Evolutionary conservation across 2,329 filamentous ascomycete species (phyloP).

Genomic region (Phaeosphaeria sp.): DNA sequence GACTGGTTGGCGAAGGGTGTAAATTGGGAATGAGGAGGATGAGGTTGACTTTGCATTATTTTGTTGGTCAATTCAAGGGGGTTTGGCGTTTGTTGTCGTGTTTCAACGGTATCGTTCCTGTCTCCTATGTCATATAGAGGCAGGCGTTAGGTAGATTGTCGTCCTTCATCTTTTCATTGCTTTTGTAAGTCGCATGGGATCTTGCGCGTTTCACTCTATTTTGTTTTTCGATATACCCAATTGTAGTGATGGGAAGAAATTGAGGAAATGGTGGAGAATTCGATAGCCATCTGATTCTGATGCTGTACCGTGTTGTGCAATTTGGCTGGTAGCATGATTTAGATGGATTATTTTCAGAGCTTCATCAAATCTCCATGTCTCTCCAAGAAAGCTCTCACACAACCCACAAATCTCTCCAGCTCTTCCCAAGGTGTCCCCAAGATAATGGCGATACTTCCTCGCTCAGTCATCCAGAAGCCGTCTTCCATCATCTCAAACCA

Average conservation of each 20-base stretch:
- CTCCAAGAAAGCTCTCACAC: conserved; percentile 10
- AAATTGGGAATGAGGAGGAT: neutral
- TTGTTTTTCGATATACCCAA: neutral
- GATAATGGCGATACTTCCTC: conserved; percentile 47
- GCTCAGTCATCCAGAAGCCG: conserved; percentile 45
- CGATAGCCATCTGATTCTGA: no score
- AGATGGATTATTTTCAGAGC: neutral
- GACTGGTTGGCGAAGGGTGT: conserved; percentile 21
- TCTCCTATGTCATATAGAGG: neutral
- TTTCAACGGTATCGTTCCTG: neutral
- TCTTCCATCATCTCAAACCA: conserved; percentile 48
- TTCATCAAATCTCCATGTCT: conserved; percentile 21
- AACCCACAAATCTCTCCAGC: conserved; percentile 38
- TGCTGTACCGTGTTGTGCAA: no score
- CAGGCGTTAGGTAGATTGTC: conserved; percentile 1
- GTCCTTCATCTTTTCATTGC: neutral
- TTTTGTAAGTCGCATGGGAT: neutral
- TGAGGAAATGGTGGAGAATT: neutral
- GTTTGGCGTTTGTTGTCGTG: neutral
- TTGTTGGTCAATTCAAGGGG: no score
- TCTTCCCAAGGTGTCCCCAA: conserved; percentile 42
- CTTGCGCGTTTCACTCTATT: neutral
- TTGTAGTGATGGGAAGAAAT: neutral
- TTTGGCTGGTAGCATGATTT: neutral
- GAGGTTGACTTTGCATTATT: neutral